phyloP scores from a whole-genome alignment of 148 eudicot genomes.

The Cornus kousa region DNA sequence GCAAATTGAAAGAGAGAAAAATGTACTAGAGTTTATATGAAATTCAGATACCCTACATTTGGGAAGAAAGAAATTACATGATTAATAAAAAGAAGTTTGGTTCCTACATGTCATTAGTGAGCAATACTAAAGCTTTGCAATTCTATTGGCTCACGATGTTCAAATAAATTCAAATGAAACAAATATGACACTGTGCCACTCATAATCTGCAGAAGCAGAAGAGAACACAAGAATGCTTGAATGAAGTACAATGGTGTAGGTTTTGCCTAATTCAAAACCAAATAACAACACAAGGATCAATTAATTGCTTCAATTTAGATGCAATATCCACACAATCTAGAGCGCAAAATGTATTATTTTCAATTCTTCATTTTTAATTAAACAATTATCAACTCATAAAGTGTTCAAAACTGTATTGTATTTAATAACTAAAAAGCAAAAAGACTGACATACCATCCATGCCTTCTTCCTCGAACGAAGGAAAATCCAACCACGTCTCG shows the following conservation, averaged over 20 bases:
- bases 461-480: conserved; percentile 70
- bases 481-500: conserved; percentile 94
- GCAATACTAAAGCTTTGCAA: background rate
- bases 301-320: background rate
- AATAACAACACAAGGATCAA: too few species aligned
- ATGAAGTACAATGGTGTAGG: background rate
- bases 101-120: background rate
- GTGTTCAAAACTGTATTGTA: background rate
- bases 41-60: background rate
- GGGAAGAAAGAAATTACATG: background rate
- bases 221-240: too few species aligned
- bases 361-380: too few species aligned
- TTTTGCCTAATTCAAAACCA: too few species aligned
- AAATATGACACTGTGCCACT: background rate
- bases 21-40: too few species aligned
- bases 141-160: background rate
- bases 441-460: conserved; percentile 43
- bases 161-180: background rate
- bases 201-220: background rate
- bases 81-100: too few species aligned
- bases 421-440: background rate
- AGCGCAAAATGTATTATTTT: background rate
- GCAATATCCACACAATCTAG: background rate
- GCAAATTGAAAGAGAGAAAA: background rate
- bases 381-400: background rate